phyloP scores from a whole-genome alignment of 495 filamentous ascomycete species.

The Talaromyces liani region DNA sequence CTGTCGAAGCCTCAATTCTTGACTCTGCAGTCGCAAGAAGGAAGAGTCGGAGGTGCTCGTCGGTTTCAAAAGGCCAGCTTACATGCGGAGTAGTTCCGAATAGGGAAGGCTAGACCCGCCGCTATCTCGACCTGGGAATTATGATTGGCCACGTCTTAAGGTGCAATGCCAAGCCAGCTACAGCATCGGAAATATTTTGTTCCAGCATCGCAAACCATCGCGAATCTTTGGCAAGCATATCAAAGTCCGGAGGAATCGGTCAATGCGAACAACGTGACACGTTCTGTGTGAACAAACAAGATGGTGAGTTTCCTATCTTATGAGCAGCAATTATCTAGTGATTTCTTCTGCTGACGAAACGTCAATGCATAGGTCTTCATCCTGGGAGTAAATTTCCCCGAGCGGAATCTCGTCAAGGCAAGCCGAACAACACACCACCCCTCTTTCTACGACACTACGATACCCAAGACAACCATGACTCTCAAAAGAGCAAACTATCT shows the following conservation, averaged over 20 bases:
- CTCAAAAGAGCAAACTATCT: background rate
- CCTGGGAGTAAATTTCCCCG: slow-evolving; percentile 76
- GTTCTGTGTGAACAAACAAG: background rate
- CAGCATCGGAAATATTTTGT: background rate
- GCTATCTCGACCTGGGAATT: background rate
- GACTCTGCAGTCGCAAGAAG: background rate
- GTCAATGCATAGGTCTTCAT: slow-evolving; percentile 60
- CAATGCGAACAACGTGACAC: background rate
- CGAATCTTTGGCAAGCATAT: background rate
- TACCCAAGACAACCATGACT: background rate
- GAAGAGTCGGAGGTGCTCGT: background rate
- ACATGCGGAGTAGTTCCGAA: background rate
- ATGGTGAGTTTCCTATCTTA: background rate
- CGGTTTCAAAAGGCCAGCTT: slow-evolving; percentile 6
- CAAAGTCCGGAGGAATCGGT: background rate
- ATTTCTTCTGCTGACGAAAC: background rate
- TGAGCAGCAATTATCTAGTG: background rate
- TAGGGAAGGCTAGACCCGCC: background rate
- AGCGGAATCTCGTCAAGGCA: slow-evolving; percentile 74
- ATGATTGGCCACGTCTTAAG: background rate
- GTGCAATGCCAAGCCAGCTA: background rate
- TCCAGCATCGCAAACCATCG: background rate
- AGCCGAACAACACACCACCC: slow-evolving; percentile 14
- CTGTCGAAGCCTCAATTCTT: background rate
- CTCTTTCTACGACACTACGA: slow-evolving; percentile 5